Evolutionary conservation across 2,329 filamentous ascomycete species (phyloP), one percentile per base, ranked within the genome.

Genomic region (Neopestalotiopsis sp.): DNA sequence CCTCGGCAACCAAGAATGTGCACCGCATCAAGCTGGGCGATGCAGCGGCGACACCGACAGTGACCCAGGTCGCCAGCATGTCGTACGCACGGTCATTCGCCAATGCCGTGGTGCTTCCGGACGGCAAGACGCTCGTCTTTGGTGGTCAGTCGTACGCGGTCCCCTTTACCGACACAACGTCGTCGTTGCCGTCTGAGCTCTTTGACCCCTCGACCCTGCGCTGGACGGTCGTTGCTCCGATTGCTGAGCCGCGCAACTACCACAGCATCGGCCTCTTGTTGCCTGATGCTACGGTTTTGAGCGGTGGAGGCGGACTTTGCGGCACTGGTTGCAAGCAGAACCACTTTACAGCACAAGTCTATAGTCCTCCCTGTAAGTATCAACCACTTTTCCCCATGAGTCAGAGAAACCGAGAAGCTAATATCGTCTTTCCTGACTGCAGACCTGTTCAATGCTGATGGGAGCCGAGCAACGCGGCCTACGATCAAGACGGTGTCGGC

Each of bases 271-370:
- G 81, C 0, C 69, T 86, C 10, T 78, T 86, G 9, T 75, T 86
- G 13, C 79, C 79, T 0, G 83, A 86, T 64, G 84, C 77, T 1
- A 82, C 79, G 1, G 83, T 86, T 1, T 75, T 84, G 67, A 80
- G 76, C n/a, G 83, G 80, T n/a, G 84, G 84, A 13, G 83, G 84
- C 12, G 84, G 85, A 2, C 77, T 88, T 1, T 88, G 84, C 67
- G 81, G 80, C 28, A 76, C 72, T 28, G 78, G 75, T 62, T 84
- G 82, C 69, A 68, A 75, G 4, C 78, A 79, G 32, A 85, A 88
- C 69, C 86, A 88, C 73, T 82, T 80, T 65, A 84, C 88, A 69
- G 80, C 75, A 4, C 81, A 88, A 73, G 83, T 88, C 66, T 88
- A 83, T 72, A 80, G 77, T 12, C 86, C 86, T 2, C 82, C 84